Evolutionary conservation across 1,284 basidiomycete species (phyloP).

Genomic region (Malassezia arunalokei): DNA sequence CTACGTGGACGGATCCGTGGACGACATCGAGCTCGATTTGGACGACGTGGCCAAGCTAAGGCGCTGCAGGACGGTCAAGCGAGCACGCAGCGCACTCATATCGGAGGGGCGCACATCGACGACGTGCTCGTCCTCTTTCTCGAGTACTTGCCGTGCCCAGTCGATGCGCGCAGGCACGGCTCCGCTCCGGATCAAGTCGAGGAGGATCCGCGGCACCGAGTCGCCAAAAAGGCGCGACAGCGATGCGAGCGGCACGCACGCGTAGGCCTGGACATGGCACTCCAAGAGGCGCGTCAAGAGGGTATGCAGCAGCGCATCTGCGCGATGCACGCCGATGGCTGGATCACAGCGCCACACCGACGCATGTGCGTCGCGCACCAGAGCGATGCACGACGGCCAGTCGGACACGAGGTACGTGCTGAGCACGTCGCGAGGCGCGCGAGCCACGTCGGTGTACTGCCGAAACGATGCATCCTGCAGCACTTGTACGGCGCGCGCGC

Average conservation of each 20-base stretch:
- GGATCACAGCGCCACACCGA: background rate
- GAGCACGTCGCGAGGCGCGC: constrained; percentile 4
- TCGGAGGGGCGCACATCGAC: background rate
- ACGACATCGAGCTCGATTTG: background rate
- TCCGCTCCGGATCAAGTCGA: background rate
- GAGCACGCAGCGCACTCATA: background rate
- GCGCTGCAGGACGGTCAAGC: background rate
- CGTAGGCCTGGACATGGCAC: constrained; percentile 67
- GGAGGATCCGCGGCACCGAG: background rate
- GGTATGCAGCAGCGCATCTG: constrained; percentile 53
- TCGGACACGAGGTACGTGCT: constrained; percentile 3
- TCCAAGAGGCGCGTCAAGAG: constrained; percentile 45
- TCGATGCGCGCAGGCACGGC: background rate
- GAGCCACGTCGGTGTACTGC: background rate
- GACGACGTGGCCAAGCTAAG: background rate
- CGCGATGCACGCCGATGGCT: constrained; percentile 38
- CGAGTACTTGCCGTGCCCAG: background rate
- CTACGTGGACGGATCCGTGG: background rate
- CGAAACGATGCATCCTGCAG: background rate
- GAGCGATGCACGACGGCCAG: constrained; percentile 10
- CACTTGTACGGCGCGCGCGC: background rate
- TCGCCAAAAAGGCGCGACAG: constrained; percentile 73
- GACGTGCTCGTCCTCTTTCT: background rate
- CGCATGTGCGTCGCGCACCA: background rate
- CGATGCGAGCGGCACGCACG: constrained; percentile 62